A percentile compares a stretch with the other conserved stretches of the same genome.
Evolutionary conservation across 768 basidiomycete species (phyloP).

Genomic region (Tylopilus sp.): DNA sequence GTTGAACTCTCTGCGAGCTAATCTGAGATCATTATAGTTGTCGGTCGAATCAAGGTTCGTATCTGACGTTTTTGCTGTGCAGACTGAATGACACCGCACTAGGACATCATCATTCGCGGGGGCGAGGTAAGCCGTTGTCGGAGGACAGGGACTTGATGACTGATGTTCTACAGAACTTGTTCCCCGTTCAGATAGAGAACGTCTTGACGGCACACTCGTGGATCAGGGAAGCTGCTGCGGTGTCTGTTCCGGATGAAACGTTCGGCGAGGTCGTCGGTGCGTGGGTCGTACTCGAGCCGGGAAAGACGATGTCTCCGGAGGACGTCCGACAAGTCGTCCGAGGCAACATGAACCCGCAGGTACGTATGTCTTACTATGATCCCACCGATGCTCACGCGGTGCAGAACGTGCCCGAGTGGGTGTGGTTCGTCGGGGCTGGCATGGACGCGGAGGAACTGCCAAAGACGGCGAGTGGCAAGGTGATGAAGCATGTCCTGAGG

Average conservation of each 20-base stretch:
- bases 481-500: constrained; percentile 77
- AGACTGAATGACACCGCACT: background rate
- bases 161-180: constrained; percentile 56
- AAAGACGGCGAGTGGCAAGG: constrained; percentile 85
- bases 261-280: constrained; percentile 82
- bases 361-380: constrained; percentile 25
- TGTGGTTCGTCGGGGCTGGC: constrained; percentile 79
- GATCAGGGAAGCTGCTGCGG: constrained; percentile 69
- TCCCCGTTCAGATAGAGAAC: constrained; percentile 85
- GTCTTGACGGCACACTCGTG: constrained; percentile 50
- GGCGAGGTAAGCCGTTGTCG: constrained; percentile 55
- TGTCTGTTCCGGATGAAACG: constrained; percentile 63
- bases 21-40: constrained; percentile 45
- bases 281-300: constrained; percentile 60
- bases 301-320: constrained; percentile 39
- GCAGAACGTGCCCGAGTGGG: constrained; percentile 77
- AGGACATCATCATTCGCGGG: constrained; percentile 85
- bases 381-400: constrained; percentile 1
- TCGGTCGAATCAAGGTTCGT: constrained; percentile 73
- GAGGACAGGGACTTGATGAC: background rate
- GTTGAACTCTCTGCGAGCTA: background rate
- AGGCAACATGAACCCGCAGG: constrained; percentile 76
- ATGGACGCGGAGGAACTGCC: constrained; percentile 57
- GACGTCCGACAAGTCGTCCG: constrained; percentile 54
- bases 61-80: background rate